phyloP scores from a whole-genome alignment of 2,329 filamentous ascomycete species.

The Sphaerulina musiva region DNA sequence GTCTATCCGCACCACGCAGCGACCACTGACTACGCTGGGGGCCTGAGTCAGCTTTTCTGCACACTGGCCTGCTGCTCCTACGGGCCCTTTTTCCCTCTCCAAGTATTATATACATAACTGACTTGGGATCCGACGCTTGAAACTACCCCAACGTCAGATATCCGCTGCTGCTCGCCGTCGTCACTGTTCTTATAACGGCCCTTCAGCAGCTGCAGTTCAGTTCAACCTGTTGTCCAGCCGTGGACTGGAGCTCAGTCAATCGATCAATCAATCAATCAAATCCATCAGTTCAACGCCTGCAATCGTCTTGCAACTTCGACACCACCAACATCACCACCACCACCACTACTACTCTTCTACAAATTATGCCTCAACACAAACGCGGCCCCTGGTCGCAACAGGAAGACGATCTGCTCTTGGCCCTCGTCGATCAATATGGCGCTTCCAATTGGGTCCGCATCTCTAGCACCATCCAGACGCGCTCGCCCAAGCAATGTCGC shows the following conservation, averaged over 20 bases:
- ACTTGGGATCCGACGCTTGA: conserved; percentile 9
- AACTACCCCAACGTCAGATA: conserved; percentile 18
- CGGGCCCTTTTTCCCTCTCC: background rate
- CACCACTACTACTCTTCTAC: background rate
- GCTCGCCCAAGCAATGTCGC: conserved; percentile 89
- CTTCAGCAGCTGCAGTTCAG: conserved; percentile 4
- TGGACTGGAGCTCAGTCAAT: conserved; percentile 16
- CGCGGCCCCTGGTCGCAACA: conserved; percentile 77
- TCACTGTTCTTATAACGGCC: conserved; percentile 15
- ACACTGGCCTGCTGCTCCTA: conserved; percentile 1
- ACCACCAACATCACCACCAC: background rate
- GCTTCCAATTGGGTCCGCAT: conserved; percentile 88
- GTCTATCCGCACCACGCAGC: conserved; percentile 13
- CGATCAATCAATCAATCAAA: conserved; percentile 7
- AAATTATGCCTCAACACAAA: conserved; percentile 50
- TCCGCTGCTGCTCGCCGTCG: conserved; percentile 10
- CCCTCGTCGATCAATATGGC: conserved; percentile 64
- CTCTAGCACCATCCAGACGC: conserved; percentile 64
- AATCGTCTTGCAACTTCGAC: conserved; percentile 10
- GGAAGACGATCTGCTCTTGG: conserved; percentile 66
- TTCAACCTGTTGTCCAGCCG: background rate
- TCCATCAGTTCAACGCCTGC: too few relatives aligned
- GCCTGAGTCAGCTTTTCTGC: conserved; percentile 12
- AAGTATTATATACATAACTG: conserved; percentile 16
- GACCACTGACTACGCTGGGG: background rate